Percentiles rank a stretch among this genome's conserved stretches.
phyloP scores from a whole-genome alignment of 2,329 filamentous ascomycete genomes.

The Domatiomyces globalis region DNA sequence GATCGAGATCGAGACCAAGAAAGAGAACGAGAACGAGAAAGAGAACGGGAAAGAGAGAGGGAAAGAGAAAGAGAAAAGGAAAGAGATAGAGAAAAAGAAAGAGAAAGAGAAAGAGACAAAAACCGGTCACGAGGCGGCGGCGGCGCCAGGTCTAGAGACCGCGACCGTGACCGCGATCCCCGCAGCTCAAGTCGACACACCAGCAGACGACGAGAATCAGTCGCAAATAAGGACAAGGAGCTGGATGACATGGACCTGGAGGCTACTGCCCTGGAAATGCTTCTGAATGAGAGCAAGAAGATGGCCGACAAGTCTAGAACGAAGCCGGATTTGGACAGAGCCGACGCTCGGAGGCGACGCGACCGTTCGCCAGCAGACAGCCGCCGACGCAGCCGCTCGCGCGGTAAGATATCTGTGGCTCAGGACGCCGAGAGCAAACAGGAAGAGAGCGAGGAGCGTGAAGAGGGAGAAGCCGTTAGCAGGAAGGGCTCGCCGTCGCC shows the following conservation, averaged over 20 bases:
- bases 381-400: conserved; percentile 15
- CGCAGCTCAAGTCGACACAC: conserved; percentile 9
- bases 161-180: conserved; percentile 24
- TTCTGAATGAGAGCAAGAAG: conserved; percentile 41
- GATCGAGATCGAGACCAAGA: conserved; percentile 19
- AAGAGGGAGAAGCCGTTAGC: conserved; percentile 17
- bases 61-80: conserved; percentile 23
- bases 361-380: conserved; percentile 15
- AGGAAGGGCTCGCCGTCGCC: conserved; percentile 11
- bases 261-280: conserved; percentile 39
- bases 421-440: conserved; percentile 4
- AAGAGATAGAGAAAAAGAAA: conserved; percentile 15
- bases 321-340: conserved; percentile 34
- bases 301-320: conserved; percentile 38
- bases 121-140: conserved; percentile 6
- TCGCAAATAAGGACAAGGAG: conserved; percentile 23
- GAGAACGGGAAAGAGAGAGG: conserved; percentile 22
- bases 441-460: conserved; percentile 9
- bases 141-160: conserved; percentile 17
- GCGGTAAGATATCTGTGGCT: conserved; percentile 6
- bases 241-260: conserved; percentile 43
- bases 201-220: conserved; percentile 20
- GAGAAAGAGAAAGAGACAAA: conserved; percentile 22
- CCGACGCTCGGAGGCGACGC: conserved; percentile 18
- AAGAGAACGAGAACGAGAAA: conserved; percentile 20